Evolutionary conservation across 2,329 filamentous ascomycete genomes (phyloP), one percentile per base, ranked within the genome.

Genomic region (Xylariaceae sp.): DNA sequence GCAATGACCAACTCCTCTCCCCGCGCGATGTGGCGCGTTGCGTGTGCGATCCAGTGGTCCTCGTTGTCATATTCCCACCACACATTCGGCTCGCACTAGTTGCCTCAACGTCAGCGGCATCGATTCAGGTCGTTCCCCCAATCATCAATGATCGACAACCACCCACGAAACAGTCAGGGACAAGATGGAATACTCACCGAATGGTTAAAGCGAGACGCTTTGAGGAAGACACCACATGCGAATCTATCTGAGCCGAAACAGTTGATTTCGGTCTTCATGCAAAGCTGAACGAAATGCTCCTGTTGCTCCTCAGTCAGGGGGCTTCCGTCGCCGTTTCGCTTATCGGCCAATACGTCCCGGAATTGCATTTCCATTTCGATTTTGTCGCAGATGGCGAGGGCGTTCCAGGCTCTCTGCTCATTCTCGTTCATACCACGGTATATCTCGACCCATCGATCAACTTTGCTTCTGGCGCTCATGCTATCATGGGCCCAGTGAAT

Each of bases 1-100:
- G 8, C 4, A 8, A 57, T 18, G 13, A 26, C 15, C 9, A 57
- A 10, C 37, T 57, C 51, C 16, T 57, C 55, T 8, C 55, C 49
- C 12, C 3, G 10, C 9, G 6, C 19, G 22, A 57, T 49, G 22
- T 43, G 3, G 12, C 55, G 51, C 18, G n/a, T 29, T 8, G 52
- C 55, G 21, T 26, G 19, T 21, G n/a, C 41, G 13, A 47, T 22
- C 55, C 55, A 57, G n/a, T 42, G 45, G 41, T 42, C 6, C 32
- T 10, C 8, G n/a, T 13, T n/a, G 1, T 9, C 19, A 10, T 30
- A 18, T 26, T 26, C 26, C 13, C 10, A 37, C 10, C 10, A 12
- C 5, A 56, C 6, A 30, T 57, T 55, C 2, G 52, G 46, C 5
- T 57, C 48, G 19, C 52, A 52, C 55, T 57, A 5, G 43, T n/a